These are phyloP conservation scores for Aspergillus melleus DNA, from an alignment of 2,329 filamentous ascomycete genomes.

Conservation along the genomic window DNA sequence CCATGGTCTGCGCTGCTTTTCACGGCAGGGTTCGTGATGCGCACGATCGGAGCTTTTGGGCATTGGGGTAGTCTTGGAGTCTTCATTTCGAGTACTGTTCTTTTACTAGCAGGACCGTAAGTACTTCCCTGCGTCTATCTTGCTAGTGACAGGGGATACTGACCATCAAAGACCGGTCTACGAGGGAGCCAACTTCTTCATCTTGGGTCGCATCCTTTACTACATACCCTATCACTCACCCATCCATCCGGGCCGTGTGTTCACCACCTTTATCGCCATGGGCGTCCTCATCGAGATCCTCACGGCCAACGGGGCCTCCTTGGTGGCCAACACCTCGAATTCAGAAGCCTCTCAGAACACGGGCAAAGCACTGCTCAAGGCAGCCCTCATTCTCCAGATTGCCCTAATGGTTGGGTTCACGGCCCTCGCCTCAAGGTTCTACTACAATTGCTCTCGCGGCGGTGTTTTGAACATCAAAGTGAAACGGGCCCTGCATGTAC, in stretches of 20 bases:
- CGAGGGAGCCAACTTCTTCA: slow-evolving; percentile 52
- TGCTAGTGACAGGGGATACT: not conserved
- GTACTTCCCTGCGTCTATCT: not conserved
- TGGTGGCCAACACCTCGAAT: slow-evolving; percentile 43
- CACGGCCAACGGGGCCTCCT: slow-evolving; percentile 53
- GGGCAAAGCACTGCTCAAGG: slow-evolving; percentile 50
- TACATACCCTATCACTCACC: slow-evolving; percentile 50
- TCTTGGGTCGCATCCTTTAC: slow-evolving; percentile 53
- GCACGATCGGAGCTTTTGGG: slow-evolving; percentile 38
- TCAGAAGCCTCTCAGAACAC: slow-evolving; percentile 38
- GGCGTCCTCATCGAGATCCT: slow-evolving; percentile 51
- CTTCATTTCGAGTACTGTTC: slow-evolving; percentile 41
- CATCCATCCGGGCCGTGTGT: slow-evolving; percentile 58
- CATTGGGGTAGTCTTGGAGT: slow-evolving; percentile 37
- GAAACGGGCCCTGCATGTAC: slow-evolving; percentile 40
- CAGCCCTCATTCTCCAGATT: slow-evolving; percentile 53
- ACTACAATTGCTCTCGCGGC: slow-evolving; percentile 41
- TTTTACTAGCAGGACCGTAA: slow-evolving; percentile 43
- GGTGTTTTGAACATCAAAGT: slow-evolving; percentile 47
- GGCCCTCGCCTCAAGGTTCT: slow-evolving; percentile 47
- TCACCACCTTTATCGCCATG: slow-evolving; percentile 58
- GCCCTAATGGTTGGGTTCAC: slow-evolving; percentile 52
- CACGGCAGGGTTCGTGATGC: slow-evolving; percentile 38
- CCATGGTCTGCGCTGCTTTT: slow-evolving; percentile 46
- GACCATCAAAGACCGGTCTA: slow-evolving; percentile 37